Percentiles rank a stretch among this genome's conserved stretches.
These are phyloP conservation scores for Austroboletus niveus DNA, from an alignment of 1,284 basidiomycete species.

Conservation along the genomic window DNA sequence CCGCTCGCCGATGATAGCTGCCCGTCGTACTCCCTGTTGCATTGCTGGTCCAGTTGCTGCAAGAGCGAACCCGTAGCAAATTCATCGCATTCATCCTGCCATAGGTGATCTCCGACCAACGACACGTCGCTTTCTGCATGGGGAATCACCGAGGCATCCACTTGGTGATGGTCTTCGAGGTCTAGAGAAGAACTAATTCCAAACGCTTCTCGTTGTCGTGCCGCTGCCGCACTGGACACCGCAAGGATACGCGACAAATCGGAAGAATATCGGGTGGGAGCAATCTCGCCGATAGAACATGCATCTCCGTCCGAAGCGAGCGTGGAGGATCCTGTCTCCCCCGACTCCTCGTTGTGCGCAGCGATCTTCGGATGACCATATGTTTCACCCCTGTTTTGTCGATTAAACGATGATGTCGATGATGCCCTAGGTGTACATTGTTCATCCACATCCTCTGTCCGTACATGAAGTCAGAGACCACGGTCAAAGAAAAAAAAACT, in stretches of 20 bases:
- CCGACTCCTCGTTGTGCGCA: conserved; percentile 1
- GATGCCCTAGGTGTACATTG: conserved; percentile 20
- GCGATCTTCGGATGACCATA: background rate
- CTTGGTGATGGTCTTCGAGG: conserved; percentile 19
- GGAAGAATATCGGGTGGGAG: conserved; percentile 24
- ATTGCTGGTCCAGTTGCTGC: conserved; percentile 36
- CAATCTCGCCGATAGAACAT: conserved; percentile 1
- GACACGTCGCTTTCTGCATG: conserved; percentile 50
- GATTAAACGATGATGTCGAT: conserved; percentile 6
- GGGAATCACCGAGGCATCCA: conserved; percentile 32
- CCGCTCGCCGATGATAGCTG: conserved; percentile 8
- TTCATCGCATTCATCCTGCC: conserved; percentile 40
- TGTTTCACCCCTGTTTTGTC: conserved; percentile 4
- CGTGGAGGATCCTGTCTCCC: conserved; percentile 11
- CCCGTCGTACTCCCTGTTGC: conserved; percentile 5
- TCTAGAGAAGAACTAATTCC: conserved; percentile 43
- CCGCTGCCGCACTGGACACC: conserved; percentile 40
- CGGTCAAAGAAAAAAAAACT: conserved; percentile 6
- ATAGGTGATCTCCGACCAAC: conserved; percentile 43
- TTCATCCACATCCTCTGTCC: conserved; percentile 18
- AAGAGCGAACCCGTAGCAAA: conserved; percentile 54
- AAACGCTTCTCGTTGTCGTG: conserved; percentile 44
- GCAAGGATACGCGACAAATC: conserved; percentile 38
- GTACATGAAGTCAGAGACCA: conserved; percentile 1
- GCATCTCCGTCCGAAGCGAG: conserved; percentile 17